Conservation (phyloP, 225 moss, liverwort and hornwort genomes). For the Takakia lepidozioides region DNA sequence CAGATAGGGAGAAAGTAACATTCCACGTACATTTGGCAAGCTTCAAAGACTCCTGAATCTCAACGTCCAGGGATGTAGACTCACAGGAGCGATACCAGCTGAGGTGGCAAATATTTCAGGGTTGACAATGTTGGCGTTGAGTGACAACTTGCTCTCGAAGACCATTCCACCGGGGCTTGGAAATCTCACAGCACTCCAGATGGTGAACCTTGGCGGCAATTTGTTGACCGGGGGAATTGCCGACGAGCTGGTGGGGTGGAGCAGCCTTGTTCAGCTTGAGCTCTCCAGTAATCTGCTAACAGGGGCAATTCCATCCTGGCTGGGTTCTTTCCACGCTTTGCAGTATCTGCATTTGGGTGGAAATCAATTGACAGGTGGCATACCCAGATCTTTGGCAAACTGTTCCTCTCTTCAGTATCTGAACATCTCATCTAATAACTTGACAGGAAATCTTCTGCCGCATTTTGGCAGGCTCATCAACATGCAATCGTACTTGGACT, state of each 20-base stretch:
- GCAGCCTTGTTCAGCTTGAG: too few relatives aligned
- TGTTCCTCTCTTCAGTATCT: conserved; percentile 25
- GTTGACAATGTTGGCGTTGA: conserved; percentile 22
- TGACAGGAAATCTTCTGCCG: conserved; percentile 45
- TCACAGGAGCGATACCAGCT: conserved; percentile 27
- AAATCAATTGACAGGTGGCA: conserved; percentile 20
- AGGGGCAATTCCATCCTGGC: too few relatives aligned
- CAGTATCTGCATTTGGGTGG: too few relatives aligned
- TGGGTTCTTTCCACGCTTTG: too few relatives aligned
- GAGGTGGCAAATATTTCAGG: conserved; percentile 18
- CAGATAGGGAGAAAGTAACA: too few relatives aligned
- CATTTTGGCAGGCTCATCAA: conserved; percentile 25
- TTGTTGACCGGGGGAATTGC: too few relatives aligned
- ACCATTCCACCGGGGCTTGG: conserved; percentile 41
- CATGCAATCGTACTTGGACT: conserved; percentile 30
- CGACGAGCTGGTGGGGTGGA: too few relatives aligned
- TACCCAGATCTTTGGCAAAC: conserved; percentile 32
- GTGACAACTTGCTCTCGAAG: conserved; percentile 33
- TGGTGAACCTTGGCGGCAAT: conserved; percentile 36
- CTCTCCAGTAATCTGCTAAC: too few relatives aligned
- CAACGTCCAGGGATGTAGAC: conserved; percentile 27
- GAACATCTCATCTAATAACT: conserved; percentile 29
- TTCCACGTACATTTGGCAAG: too few relatives aligned
- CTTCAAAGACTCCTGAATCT: too few relatives aligned
- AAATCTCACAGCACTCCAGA: conserved; percentile 8